These are phyloP conservation scores for Gracilaria domingensis DNA, from an alignment of 23 red algal species.

Conservation along the genomic window DNA sequence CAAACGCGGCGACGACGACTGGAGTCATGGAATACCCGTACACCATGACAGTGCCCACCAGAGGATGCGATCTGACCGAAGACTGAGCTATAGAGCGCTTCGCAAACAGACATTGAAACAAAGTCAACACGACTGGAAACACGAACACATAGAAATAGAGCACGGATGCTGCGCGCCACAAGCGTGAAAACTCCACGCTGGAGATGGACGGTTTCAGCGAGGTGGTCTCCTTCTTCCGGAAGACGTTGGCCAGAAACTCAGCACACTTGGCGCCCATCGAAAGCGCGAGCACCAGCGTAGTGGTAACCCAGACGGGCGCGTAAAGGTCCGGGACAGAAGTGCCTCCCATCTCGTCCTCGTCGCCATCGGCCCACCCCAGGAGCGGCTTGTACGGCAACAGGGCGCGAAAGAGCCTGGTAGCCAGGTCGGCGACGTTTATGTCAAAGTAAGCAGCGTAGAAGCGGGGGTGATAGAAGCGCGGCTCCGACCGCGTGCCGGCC, in stretches of 20 bases:
- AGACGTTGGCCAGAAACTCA: constrained; percentile 71
- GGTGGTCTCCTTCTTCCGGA: constrained; percentile 64
- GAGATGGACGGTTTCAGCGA: constrained; percentile 21
- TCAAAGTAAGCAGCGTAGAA: constrained; percentile 83
- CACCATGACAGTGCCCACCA: constrained; percentile 74
- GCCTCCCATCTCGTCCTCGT: constrained; percentile 72
- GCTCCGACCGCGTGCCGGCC: constrained; percentile 61
- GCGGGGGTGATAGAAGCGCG: constrained; percentile 74
- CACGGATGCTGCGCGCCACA: constrained; percentile 67
- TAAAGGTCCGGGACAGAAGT: constrained; percentile 86
- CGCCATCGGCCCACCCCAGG: constrained; percentile 66
- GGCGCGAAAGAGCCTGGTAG: constrained; percentile 67
- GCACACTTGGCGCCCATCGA: constrained; percentile 68
- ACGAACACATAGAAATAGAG: constrained; percentile 84
- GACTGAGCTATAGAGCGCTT: constrained; percentile 49
- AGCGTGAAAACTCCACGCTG: constrained; percentile 53
- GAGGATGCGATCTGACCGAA: constrained; percentile 30
- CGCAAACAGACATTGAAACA: constrained; percentile 75
- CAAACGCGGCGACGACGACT: constrained; percentile 75
- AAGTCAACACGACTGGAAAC: constrained; percentile 67
- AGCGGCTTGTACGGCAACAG: constrained; percentile 78
- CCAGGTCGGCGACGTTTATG: constrained; percentile 64
- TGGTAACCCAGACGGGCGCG: constrained; percentile 85
- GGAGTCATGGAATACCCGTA: constrained; percentile 89
- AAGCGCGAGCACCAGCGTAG: constrained; percentile 79